phyloP scores from a whole-genome alignment of 768 basidiomycete genomes.

The Kwoniella mangroviensis region DNA sequence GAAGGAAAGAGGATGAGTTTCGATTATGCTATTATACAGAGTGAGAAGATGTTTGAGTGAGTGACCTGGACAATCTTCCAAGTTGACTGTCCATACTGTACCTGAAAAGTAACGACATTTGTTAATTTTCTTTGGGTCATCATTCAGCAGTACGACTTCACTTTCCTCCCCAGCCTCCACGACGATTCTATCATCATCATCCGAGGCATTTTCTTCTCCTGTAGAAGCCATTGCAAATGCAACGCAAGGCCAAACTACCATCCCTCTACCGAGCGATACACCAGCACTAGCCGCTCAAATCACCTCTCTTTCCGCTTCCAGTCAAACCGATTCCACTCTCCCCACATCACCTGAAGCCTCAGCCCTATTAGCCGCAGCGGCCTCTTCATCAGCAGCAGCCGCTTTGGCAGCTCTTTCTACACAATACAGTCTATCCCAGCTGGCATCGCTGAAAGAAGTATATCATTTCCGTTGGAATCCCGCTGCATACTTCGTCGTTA shows the following conservation, averaged over 20 bases:
- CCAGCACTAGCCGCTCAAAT: conserved; percentile 2
- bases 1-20: conserved; percentile 32
- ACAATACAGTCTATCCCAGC: conserved; percentile 21
- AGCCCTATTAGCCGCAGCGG: background rate
- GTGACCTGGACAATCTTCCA: background rate
- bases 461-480: conserved; percentile 37
- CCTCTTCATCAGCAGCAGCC: conserved; percentile 9
- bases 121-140: too few species aligned
- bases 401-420: conserved; percentile 4
- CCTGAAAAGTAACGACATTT: too few species aligned
- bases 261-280: background rate
- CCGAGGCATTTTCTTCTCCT: too few species aligned
- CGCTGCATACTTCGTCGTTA: conserved; percentile 33
- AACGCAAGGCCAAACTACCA: background rate
- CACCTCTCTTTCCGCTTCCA: background rate
- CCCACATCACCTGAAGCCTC: conserved; percentile 6
- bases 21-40: conserved; percentile 34
- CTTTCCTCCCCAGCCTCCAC: too few species aligned
- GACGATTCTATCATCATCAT: too few species aligned
- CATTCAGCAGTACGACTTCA: too few species aligned
- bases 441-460: conserved; percentile 12
- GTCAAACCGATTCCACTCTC: background rate
- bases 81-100: too few species aligned
- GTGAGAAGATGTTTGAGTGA: conserved; percentile 4
- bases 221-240: too few species aligned